Evolutionary conservation across 306 rosid species (phyloP).

Genomic region (Quercus glauca): DNA sequence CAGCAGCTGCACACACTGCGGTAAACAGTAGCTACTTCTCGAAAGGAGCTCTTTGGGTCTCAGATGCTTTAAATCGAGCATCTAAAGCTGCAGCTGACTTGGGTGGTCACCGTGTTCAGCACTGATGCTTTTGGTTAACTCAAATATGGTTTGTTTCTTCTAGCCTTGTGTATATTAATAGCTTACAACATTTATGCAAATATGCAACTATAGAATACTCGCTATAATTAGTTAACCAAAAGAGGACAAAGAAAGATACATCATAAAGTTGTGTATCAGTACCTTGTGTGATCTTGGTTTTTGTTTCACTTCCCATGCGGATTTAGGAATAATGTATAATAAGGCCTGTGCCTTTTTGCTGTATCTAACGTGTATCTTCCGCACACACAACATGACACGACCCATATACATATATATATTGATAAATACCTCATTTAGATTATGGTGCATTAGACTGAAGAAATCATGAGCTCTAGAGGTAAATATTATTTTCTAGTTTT

Average conservation of each 20-base stretch:
- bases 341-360: background rate
- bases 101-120: slow-evolving; percentile 47
- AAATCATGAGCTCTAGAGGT: background rate
- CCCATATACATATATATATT: background rate
- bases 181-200: background rate
- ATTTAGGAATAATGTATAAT: background rate
- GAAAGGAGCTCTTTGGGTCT: slow-evolving; percentile 79
- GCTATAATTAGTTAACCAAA: background rate
- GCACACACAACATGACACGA: background rate
- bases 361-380: background rate
- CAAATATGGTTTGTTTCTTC: background rate
- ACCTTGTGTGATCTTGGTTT: background rate
- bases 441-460: background rate
- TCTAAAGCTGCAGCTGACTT: slow-evolving; percentile 76
- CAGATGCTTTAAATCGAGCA: slow-evolving; percentile 56
- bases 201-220: background rate
- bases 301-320: background rate
- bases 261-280: background rate
- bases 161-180: slow-evolving; percentile 11
- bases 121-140: slow-evolving; percentile 26
- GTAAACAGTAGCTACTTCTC: slow-evolving; percentile 80
- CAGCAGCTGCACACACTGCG: slow-evolving; percentile 59
- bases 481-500: background rate
- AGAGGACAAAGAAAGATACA: background rate
- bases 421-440: background rate